Evolutionary conservation across 2,329 filamentous ascomycete species (phyloP).

Genomic region (Botrytis galanthina): DNA sequence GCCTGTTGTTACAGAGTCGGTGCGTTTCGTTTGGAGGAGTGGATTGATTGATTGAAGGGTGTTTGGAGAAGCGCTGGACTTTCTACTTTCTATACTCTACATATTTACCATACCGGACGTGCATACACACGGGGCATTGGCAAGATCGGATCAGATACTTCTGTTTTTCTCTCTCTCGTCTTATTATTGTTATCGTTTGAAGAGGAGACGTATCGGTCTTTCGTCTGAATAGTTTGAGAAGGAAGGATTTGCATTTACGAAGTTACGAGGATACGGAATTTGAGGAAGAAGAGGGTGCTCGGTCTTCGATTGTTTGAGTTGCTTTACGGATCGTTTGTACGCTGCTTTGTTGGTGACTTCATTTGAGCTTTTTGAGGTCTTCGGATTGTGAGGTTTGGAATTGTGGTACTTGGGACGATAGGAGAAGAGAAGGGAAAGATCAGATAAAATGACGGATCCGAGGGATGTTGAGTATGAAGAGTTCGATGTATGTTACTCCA

Average conservation of each 20-base stretch:
- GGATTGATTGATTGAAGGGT: neutral
- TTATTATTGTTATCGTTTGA: neutral
- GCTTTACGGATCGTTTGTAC: neutral
- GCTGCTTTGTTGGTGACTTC: neutral
- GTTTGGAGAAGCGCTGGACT: constrained; percentile 6
- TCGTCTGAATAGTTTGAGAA: neutral
- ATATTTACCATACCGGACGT: neutral
- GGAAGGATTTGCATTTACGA: neutral
- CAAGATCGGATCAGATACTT: neutral
- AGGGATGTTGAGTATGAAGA: constrained; percentile 21
- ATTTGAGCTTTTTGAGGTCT: neutral
- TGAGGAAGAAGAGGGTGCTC: neutral
- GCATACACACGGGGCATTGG: neutral
- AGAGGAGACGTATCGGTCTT: neutral
- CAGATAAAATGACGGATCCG: constrained; percentile 7
- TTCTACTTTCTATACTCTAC: neutral
- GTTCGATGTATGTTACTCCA: no score
- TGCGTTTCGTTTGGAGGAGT: neutral
- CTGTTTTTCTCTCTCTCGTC: neutral
- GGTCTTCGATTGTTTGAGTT: neutral
- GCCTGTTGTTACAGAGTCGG: neutral
- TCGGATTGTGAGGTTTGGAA: neutral
- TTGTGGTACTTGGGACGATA: neutral
- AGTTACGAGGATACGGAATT: neutral
- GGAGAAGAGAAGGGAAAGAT: neutral